Evolutionary conservation across 228 moss, liverwort and hornwort genomes (phyloP).

Genomic region (Sphagnum fallax): DNA sequence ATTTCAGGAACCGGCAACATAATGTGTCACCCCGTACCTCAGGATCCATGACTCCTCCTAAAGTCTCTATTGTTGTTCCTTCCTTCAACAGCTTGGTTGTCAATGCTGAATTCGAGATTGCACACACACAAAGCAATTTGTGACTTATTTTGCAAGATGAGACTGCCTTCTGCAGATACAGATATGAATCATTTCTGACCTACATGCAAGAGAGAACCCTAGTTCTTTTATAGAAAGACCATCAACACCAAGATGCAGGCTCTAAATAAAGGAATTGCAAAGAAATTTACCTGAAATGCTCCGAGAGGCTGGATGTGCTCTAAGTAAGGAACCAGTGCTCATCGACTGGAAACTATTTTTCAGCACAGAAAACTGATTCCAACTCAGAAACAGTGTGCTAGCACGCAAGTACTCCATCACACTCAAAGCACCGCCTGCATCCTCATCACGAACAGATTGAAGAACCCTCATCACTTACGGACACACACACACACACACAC

Average conservation of each 20-base stretch:
- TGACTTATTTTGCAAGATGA: not conserved
- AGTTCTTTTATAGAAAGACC: no score
- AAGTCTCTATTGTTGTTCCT: conserved; percentile 12
- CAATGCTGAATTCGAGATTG: conserved; percentile 11
- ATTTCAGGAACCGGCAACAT: conserved; percentile 75
- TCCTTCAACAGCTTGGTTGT: conserved; percentile 29
- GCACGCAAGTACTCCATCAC: no score
- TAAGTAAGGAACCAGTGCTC: conserved; percentile 6
- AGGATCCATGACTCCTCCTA: conserved; percentile 30
- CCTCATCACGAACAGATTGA: no score
- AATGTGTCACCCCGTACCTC: conserved; percentile 69
- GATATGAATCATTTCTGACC: not conserved
- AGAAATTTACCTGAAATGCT: conserved; percentile 26
- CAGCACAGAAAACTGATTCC: conserved; percentile 2
- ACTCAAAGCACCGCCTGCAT: no score
- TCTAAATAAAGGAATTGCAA: no score
- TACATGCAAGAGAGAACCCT: not conserved
- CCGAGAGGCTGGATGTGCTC: conserved; percentile 16
- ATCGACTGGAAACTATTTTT: conserved; percentile 11
- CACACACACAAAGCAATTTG: not conserved
- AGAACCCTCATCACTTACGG: no score
- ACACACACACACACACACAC: no score
- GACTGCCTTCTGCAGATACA: not conserved
- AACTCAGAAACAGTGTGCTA: no score
- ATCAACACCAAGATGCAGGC: no score